Conservation (phyloP, 208 protist genomes). For the Trypanosoma grayi region DNA sequence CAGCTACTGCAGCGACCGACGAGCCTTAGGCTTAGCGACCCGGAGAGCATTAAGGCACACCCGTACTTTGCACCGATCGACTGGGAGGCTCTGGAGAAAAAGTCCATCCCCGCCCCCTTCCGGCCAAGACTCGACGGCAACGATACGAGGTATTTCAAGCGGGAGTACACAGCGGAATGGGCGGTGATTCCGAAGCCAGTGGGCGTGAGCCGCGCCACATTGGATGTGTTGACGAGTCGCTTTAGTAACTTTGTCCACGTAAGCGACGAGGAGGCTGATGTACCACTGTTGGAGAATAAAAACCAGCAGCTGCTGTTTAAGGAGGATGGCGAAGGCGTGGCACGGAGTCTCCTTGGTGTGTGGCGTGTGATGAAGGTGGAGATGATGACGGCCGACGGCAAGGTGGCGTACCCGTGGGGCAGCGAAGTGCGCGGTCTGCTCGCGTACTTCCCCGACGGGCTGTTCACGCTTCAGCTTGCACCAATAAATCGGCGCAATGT, state of each 20-base stretch:
- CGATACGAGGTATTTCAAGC: conserved; percentile 77
- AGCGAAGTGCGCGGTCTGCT: conserved; percentile 64
- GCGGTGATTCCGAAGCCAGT: conserved; percentile 44
- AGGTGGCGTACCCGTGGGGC: conserved; percentile 82
- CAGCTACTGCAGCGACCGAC: conserved; percentile 54
- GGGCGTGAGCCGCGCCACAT: conserved; percentile 39
- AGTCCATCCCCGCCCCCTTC: conserved; percentile 39
- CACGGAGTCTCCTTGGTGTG: conserved; percentile 39
- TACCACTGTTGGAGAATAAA: neutral
- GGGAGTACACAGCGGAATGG: conserved; percentile 79
- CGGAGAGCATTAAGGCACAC: conserved; percentile 47
- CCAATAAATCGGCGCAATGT: conserved; percentile 16
- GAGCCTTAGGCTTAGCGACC: conserved; percentile 37
- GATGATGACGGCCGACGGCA: conserved; percentile 54
- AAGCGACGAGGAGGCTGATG: conserved; percentile 1
- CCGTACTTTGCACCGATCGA: conserved; percentile 70
- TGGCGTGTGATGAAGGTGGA: conserved; percentile 69
- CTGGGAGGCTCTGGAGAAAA: conserved; percentile 56
- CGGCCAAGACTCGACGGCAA: conserved; percentile 40
- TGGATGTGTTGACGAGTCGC: conserved; percentile 48
- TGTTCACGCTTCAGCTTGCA: conserved; percentile 71
- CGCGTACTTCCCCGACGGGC: conserved; percentile 41
- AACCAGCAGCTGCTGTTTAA: neutral
- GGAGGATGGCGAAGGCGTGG: neutral
- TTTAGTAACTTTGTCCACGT: conserved; percentile 71